A percentile compares a stretch with the other conserved stretches of the same genome.
Evolutionary conservation across 2,329 filamentous ascomycete species (phyloP).

Genomic region (Penicillium glabrum): DNA sequence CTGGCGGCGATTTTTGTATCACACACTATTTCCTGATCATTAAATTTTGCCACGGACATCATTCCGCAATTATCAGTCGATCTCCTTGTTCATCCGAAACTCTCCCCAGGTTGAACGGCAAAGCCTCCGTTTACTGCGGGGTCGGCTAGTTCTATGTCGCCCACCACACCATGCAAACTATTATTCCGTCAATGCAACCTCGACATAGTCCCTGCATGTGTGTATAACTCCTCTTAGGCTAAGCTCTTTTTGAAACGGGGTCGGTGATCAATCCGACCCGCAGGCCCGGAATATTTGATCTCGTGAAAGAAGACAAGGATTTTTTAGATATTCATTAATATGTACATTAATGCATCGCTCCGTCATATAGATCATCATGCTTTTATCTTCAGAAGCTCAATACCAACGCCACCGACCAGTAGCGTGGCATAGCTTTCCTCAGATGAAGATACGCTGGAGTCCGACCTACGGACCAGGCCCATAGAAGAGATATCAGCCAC

Average conservation of each 20-base stretch:
- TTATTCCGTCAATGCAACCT: not conserved
- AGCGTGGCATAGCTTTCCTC: conserved; percentile 22
- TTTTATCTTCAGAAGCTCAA: conserved; percentile 33
- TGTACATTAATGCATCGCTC: not conserved
- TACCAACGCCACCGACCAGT: conserved; percentile 51
- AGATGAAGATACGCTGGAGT: conserved; percentile 16
- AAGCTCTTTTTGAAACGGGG: not conserved
- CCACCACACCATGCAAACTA: not conserved
- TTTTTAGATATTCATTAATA: not conserved
- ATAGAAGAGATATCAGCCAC: conserved; percentile 59
- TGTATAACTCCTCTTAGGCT: conserved; percentile 2
- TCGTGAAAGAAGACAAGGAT: not conserved
- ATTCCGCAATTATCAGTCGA: not conserved
- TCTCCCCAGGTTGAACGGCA: not conserved
- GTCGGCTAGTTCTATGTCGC: not conserved
- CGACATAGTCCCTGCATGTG: not conserved
- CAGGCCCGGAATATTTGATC: not conserved
- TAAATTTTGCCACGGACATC: not conserved
- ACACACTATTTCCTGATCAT: not conserved
- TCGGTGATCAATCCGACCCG: not conserved
- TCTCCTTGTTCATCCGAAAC: not conserved
- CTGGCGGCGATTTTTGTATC: not conserved
- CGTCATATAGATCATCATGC: not conserved
- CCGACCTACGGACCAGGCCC: conserved; percentile 28
- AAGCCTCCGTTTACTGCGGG: not conserved